Conservation (phyloP, 345 rosid genomes). For the Brassica rapa region DNA sequence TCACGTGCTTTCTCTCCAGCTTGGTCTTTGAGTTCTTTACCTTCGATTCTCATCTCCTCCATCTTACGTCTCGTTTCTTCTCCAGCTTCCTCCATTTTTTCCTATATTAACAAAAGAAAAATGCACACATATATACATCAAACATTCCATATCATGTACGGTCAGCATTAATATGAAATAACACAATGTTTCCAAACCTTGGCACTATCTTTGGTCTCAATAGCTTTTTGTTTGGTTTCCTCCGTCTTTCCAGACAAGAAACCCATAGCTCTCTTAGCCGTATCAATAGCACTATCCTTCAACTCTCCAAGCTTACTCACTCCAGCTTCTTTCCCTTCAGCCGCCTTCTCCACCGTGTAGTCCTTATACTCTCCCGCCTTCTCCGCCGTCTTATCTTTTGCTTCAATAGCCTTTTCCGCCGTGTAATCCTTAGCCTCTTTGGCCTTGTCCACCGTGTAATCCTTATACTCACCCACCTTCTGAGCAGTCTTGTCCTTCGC, state of each 20-base stretch:
- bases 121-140: neutral
- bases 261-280: slow-evolving; percentile 61
- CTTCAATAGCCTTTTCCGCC: slow-evolving; percentile 36
- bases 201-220: slow-evolving; percentile 48
- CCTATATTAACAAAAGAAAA: slow-evolving; percentile 21
- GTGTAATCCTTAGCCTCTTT: slow-evolving; percentile 39
- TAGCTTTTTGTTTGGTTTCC: slow-evolving; percentile 54
- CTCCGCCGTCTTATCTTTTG: slow-evolving; percentile 35
- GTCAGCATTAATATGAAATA: neutral
- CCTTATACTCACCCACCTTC: slow-evolving; percentile 31
- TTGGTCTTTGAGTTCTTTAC: slow-evolving; percentile 38
- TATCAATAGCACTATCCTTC: slow-evolving; percentile 56
- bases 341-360: slow-evolving; percentile 36
- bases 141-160: neutral
- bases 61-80: slow-evolving; percentile 55
- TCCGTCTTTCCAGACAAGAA: slow-evolving; percentile 56
- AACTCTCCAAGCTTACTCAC: slow-evolving; percentile 46
- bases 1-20: slow-evolving; percentile 24
- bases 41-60: slow-evolving; percentile 56
- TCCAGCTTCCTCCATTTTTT: slow-evolving; percentile 49
- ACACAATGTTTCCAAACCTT: slow-evolving; percentile 26
- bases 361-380: slow-evolving; percentile 38
- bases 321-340: slow-evolving; percentile 43
- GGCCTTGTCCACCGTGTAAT: slow-evolving; percentile 40
- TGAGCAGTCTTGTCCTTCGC: slow-evolving; percentile 31